phyloP scores from a whole-genome alignment of 148 eudicot genomes.

The Rhododendron ferrugineum region DNA sequence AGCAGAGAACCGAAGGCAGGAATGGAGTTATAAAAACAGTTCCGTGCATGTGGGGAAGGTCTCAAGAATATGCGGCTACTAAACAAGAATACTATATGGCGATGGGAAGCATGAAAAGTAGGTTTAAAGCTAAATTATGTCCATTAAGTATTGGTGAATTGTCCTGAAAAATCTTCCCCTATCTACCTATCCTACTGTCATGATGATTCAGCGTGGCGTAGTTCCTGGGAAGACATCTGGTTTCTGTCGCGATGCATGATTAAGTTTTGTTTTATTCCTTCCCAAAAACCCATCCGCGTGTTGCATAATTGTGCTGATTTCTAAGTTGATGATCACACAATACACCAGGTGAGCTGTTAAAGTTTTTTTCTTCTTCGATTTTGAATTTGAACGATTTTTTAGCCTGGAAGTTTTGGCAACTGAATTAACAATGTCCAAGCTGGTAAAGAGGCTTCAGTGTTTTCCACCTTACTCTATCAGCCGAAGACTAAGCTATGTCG shows the following conservation, averaged over 20 bases:
- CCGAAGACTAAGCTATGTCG: background rate
- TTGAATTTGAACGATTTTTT: background rate
- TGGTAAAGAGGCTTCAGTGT: background rate
- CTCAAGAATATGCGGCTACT: conserved; percentile 37
- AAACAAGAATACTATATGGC: conserved; percentile 1
- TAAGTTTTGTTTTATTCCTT: conserved; percentile 8
- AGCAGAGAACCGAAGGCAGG: conserved; percentile 10
- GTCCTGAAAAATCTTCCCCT: conserved; percentile 2
- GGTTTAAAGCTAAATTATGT: conserved; percentile 5
- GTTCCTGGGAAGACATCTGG: conserved; percentile 18
- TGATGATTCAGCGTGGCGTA: conserved; percentile 5
- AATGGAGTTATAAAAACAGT: conserved; percentile 11
- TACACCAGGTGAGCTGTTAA: background rate
- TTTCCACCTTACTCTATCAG: background rate
- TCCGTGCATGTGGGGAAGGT: conserved; percentile 25
- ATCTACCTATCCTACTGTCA: background rate
- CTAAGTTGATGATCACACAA: conserved; percentile 20
- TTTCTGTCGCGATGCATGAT: conserved; percentile 15
- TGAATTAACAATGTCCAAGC: background rate
- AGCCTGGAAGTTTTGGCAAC: background rate
- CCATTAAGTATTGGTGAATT: background rate
- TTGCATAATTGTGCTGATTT: background rate
- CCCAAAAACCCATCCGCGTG: conserved; percentile 12
- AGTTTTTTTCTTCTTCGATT: background rate
- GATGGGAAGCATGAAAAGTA: conserved; percentile 19